Percentiles rank a stretch among this genome's conserved stretches.
Conservation (phyloP, 768 basidiomycete species). For the Phylloporus arenicola region DNA sequence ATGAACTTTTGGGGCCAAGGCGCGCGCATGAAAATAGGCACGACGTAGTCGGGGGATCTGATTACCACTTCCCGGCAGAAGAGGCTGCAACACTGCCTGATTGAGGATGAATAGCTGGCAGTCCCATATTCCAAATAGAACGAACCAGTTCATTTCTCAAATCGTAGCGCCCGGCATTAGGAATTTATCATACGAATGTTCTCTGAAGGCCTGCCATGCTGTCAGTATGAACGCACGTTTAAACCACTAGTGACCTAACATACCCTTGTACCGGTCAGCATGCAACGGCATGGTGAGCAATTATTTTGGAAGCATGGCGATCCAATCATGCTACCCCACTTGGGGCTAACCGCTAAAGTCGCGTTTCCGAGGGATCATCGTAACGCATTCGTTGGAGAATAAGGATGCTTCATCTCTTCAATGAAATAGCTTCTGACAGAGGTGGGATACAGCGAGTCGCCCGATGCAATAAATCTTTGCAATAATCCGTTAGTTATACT, state of each 20-base stretch:
- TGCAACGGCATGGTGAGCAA: not conserved
- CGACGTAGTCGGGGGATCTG: no score
- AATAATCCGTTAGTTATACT: constrained; percentile 2
- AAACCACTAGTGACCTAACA: not conserved
- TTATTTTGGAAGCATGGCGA: not conserved
- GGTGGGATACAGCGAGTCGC: not conserved
- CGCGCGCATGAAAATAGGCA: no score
- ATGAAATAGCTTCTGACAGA: not conserved
- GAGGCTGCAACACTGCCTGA: no score
- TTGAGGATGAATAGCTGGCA: no score
- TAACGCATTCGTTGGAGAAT: not conserved
- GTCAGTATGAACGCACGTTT: not conserved
- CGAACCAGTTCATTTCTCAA: no score
- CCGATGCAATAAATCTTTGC: not conserved
- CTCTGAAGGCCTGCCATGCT: not conserved
- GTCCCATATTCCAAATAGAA: no score
- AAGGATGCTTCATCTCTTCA: not conserved
- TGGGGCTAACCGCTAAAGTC: not conserved
- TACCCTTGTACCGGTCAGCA: not conserved
- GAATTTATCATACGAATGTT: not conserved
- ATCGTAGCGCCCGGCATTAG: not conserved
- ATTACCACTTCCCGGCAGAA: no score
- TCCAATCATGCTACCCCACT: not conserved
- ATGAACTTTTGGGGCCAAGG: no score
- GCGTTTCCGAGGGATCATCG: not conserved